phyloP scores from a whole-genome alignment of 2,329 filamentous ascomycete species.

The Botryosphaeria agaves region DNA sequence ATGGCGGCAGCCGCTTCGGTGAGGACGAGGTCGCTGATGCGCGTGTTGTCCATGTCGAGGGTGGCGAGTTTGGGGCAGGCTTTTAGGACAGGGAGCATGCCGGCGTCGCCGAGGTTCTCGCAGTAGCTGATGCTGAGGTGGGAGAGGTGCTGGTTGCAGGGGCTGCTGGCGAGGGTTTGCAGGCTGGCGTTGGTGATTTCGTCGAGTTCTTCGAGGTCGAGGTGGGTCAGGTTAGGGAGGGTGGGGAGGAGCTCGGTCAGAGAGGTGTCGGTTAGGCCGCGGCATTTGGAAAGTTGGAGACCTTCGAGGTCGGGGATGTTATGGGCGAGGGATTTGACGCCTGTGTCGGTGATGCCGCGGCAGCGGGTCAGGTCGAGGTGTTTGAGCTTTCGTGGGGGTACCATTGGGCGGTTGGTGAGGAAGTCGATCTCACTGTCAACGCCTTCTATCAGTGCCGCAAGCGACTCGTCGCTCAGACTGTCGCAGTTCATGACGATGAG shows the following conservation, averaged over 20 bases:
- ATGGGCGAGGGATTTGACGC: constrained; percentile 53
- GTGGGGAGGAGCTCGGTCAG: constrained; percentile 58
- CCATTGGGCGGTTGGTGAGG: constrained; percentile 57
- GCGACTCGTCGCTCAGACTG: constrained; percentile 56
- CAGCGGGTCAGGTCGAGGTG: constrained; percentile 79
- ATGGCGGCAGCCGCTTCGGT: constrained; percentile 74
- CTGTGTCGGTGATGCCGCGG: constrained; percentile 50
- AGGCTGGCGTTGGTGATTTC: constrained; percentile 60
- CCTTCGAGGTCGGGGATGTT: constrained; percentile 68
- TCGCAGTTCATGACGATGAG: constrained; percentile 66
- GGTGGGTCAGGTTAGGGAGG: constrained; percentile 59
- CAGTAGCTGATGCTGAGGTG: constrained; percentile 86
- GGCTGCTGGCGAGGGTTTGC: constrained; percentile 56
- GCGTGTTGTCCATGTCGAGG: constrained; percentile 84
- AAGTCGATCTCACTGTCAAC: constrained; percentile 62
- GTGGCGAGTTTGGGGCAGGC: constrained; percentile 50
- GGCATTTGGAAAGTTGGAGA: constrained; percentile 65
- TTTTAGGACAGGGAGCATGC: constrained; percentile 70
- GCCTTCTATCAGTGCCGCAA: constrained; percentile 62
- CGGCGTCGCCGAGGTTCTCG: constrained; percentile 64
- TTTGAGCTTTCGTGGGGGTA: constrained; percentile 60
- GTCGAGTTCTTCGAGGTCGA: constrained; percentile 77
- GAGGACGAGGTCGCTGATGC: constrained; percentile 71
- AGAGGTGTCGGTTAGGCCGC: constrained; percentile 53
- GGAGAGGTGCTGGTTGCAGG: constrained; percentile 52